Evolutionary conservation across 2,329 filamentous ascomycete genomes (phyloP).

Genomic region (Graphium sp.): DNA sequence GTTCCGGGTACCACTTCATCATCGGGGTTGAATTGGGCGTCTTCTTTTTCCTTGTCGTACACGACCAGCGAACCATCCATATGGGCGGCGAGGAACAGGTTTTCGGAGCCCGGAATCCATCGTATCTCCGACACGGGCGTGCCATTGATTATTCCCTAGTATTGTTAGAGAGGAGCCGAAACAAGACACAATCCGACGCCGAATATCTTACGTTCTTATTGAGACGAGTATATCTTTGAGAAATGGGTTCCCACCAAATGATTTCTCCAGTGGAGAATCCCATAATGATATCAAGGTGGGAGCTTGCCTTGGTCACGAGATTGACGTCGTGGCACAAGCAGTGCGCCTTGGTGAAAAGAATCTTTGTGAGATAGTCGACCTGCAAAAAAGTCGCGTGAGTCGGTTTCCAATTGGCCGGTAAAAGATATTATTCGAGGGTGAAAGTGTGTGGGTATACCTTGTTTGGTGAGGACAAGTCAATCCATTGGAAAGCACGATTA

Average conservation of each 20-base stretch:
- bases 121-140: slow-evolving; percentile 74
- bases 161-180: slow-evolving; percentile 5
- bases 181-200: neutral
- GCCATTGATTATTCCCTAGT: slow-evolving; percentile 69
- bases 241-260: slow-evolving; percentile 96
- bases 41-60: slow-evolving; percentile 95
- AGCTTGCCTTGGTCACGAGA: slow-evolving; percentile 56
- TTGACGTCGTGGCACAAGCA: slow-evolving; percentile 93
- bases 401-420: neutral
- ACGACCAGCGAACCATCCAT: slow-evolving; percentile 83
- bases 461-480: slow-evolving; percentile 63
- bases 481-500: slow-evolving; percentile 89
- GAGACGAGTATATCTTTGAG: slow-evolving; percentile 83
- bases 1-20: slow-evolving; percentile 22
- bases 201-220: slow-evolving; percentile 67
- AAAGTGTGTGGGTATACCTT: slow-evolving; percentile 30
- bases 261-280: slow-evolving; percentile 94
- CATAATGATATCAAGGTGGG: slow-evolving; percentile 82
- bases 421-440: neutral
- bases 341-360: slow-evolving; percentile 92
- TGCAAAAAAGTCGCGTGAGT: slow-evolving; percentile 14
- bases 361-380: slow-evolving; percentile 86
- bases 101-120: slow-evolving; percentile 92
- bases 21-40: slow-evolving; percentile 62
- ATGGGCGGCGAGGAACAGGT: slow-evolving; percentile 79